Evolutionary conservation across 257 asterid species (phyloP), one percentile per base, ranked within the genome.

Genomic region (Lycium ferocissimum): DNA sequence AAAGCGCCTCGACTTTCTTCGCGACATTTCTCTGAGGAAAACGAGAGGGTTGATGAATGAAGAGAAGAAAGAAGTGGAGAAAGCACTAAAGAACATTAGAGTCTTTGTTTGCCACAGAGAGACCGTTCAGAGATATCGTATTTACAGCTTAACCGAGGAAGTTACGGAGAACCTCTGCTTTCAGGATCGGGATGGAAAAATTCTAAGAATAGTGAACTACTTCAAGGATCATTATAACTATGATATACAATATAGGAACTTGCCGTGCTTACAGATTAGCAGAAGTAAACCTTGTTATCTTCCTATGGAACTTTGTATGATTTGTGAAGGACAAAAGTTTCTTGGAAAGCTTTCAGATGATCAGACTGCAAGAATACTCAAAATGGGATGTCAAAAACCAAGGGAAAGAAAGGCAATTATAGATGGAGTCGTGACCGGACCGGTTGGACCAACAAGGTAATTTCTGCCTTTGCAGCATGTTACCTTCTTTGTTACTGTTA

Each of bases 291-390:
- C 97, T 3, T 97, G 99, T 84, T 97, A 92, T 80, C 89, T 97
- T 9, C 99, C 99, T 2, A 94, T 97, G 99, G 99, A 97, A 84
- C 95, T 97, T 33, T 97, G 98, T 89, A 93, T 92, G 22, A 92
- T 97, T 75, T 97, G 99, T 86, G 98, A 97, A 92, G 99, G 99
- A 78, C 99, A 97, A 89, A 97, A 95, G 91, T 97, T 95, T 88
- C 92, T 97, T 1, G 98, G 99, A 73, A 95, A 94, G 91, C 96
- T 97, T 18, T 91, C 97, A 0, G 99, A 97, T 85, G 99, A 95
- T 38, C 99, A 97, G 88, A 97, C 99, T 0, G 91, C 87, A n/a
- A 94, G 90, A 81, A 90, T 97, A 78, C 94, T 97, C 67, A 92
- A 93, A 89, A 91, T 97, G 92, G 97, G 98, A 5, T 97, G 99